Percentiles rank a stretch among this genome's conserved stretches.
phyloP scores from a whole-genome alignment of 352 stramenopile genomes.

The Peronospora destructor region DNA sequence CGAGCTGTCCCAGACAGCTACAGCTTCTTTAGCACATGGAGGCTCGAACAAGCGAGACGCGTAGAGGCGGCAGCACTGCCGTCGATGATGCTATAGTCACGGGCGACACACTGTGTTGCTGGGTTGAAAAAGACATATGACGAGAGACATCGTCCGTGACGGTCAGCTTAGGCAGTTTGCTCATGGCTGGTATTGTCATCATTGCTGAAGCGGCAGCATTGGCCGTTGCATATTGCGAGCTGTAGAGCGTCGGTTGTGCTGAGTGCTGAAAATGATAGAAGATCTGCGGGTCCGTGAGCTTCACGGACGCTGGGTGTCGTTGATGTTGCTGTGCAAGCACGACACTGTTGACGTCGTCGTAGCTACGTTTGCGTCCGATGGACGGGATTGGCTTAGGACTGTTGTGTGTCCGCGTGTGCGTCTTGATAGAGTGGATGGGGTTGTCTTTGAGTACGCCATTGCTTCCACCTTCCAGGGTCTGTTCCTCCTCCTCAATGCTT shows the following conservation, averaged over 20 bases:
- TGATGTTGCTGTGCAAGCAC: conserved; percentile 21
- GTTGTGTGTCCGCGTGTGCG: neutral
- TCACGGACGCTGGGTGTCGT: conserved; percentile 10
- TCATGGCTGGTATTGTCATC: conserved; percentile 16
- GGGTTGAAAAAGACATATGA: conserved; percentile 18
- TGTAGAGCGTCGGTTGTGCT: conserved; percentile 15
- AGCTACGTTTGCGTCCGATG: conserved; percentile 36
- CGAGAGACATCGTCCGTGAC: conserved; percentile 20
- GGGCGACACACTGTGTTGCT: conserved; percentile 20
- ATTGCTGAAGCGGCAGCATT: conserved; percentile 4
- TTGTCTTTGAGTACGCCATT: conserved; percentile 10
- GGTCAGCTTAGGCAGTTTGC: conserved; percentile 32
- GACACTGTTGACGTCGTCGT: conserved; percentile 33
- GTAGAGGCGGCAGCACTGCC: conserved; percentile 35
- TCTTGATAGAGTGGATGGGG: conserved; percentile 8
- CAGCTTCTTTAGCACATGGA: conserved; percentile 29
- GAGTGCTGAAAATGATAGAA: conserved; percentile 28
- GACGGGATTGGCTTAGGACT: conserved; percentile 12
- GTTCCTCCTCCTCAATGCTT: conserved; percentile 57
- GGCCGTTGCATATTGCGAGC: conserved; percentile 7
- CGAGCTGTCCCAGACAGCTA: neutral
- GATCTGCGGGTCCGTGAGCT: conserved; percentile 32
- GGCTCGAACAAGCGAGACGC: conserved; percentile 35
- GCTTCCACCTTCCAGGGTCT: conserved; percentile 20
- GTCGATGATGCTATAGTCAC: conserved; percentile 27